A percentile compares a stretch with the other conserved stretches of the same genome.
Conservation (phyloP, 2,329 filamentous ascomycete species). For the Dactylellina haptotyla region DNA sequence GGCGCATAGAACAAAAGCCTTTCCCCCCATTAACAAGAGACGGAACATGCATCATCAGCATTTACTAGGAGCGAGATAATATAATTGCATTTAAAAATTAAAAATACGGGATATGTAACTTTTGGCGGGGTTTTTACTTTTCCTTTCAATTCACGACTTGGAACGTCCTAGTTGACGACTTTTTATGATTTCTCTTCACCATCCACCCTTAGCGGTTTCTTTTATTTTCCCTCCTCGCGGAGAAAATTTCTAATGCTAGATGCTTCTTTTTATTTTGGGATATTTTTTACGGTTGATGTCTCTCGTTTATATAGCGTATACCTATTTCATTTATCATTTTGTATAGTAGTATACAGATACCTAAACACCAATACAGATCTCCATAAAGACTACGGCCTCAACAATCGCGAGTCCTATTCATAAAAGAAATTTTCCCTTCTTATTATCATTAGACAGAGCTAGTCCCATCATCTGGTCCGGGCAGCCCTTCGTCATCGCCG, state of each 20-base stretch:
- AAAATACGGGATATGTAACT: too few species aligned
- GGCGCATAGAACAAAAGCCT: slow-evolving; percentile 3
- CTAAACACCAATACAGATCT: too few species aligned
- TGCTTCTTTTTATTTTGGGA: background rate
- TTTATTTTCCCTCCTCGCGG: background rate
- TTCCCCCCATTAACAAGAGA: too few species aligned
- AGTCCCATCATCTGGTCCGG: slow-evolving; percentile 34
- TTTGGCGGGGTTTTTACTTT: background rate
- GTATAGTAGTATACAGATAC: too few species aligned
- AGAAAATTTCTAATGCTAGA: background rate
- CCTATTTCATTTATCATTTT: too few species aligned
- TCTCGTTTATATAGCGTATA: background rate
- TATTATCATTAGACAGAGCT: slow-evolving; percentile 8
- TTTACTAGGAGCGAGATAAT: too few species aligned
- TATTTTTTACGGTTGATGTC: background rate
- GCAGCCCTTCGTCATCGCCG: slow-evolving; percentile 60
- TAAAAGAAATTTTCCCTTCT: too few species aligned
- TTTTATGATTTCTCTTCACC: background rate
- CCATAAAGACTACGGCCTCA: too few species aligned
- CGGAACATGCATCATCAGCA: too few species aligned
- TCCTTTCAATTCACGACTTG: background rate
- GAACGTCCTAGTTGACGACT: background rate
- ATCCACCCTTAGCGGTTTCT: slow-evolving; percentile 2
- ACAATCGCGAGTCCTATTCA: too few species aligned
- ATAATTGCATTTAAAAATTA: too few species aligned